Base-by-base conservation (phyloP, 2,329 filamentous ascomycete genomes). In the Ceratocystiopsis brevicomis region DNA sequence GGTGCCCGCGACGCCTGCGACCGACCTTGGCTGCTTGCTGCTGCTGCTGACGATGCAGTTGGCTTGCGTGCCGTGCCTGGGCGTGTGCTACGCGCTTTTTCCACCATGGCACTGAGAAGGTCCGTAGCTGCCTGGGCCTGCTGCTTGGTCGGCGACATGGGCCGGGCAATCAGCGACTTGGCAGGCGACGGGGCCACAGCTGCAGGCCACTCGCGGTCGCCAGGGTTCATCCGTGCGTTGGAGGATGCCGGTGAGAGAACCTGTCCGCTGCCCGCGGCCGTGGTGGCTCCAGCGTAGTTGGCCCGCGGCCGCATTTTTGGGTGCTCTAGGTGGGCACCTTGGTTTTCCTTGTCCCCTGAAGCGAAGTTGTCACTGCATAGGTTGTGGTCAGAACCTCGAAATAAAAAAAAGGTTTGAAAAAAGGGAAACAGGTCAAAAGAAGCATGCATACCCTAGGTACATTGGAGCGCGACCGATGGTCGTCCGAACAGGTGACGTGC, bases 181-280 rank as follows among this genome's bases (percentile, higher is more conserved):
- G 62, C 58, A 14, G 72, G 68, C n/a, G 73, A 71, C 2, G 55
- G 53, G 8, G 64, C 61, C 10, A 57, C 57, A 18, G 44, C 16
- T 6, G 39, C 41, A 15, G 41, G 36, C 18, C 38, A 47, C 4
- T 50, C 48, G 4, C 64, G 58, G 50, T 58, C 63, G 40, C 74
- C 71, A 17, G 72, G 72, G 18, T 72, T 63, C 15, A 81, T 68
- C 42, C 82, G 76, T 6, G 81, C 81, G 55, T 93, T 93, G 46
- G 80, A 78, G 0, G 83, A 87, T 42, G 82, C 80, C 2, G 85
- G 85, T 1, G 86, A 93, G 3, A 93, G 67, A 35, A 92, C 71
- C 57, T 80, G 68, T 41, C 68, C 61, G 48, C 72, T 59, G 25
- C 46, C 42, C 8, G 43, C 32, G 21, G 34, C 38, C 13, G 37